A percentile compares a stretch with the other conserved stretches of the same genome.
Evolutionary conservation across 306 rosid genomes (phyloP).

Genomic region (Begonia masoniana): DNA sequence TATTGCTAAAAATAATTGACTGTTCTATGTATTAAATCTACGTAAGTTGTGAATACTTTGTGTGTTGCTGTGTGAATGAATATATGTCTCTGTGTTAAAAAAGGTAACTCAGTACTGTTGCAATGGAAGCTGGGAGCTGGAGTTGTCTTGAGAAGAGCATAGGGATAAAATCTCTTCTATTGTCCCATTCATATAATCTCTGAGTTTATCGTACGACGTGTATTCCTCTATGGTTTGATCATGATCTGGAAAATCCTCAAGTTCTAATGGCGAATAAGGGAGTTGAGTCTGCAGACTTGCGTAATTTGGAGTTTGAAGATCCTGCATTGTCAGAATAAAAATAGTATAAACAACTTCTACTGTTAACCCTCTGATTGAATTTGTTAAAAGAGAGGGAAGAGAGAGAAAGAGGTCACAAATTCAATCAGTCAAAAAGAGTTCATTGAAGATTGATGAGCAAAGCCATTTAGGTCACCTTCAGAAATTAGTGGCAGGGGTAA

Average conservation of each 20-base stretch:
- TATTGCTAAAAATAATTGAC: no score
- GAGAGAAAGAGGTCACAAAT: neutral
- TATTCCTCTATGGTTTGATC: slow-evolving; percentile 34
- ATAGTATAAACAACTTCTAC: no score
- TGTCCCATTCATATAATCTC: slow-evolving; percentile 49
- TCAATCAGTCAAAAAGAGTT: slow-evolving; percentile 4
- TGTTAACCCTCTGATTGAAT: no score
- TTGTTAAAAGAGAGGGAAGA: no score
- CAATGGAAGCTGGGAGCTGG: no score
- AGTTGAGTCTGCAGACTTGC: neutral
- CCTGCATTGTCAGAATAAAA: neutral
- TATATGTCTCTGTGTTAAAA: no score
- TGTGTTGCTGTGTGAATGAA: no score
- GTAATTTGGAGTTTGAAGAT: neutral
- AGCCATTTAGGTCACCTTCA: slow-evolving; percentile 65
- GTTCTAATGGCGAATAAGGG: slow-evolving; percentile 41
- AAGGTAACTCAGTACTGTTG: no score
- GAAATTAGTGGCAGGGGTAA: slow-evolving; percentile 14
- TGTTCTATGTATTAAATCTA: no score
- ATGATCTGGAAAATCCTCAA: slow-evolving; percentile 62
- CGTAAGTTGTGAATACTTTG: no score
- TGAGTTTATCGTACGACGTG: slow-evolving; percentile 39
- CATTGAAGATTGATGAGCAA: slow-evolving; percentile 33
- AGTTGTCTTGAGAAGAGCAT: slow-evolving; percentile 19
- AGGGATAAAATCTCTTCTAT: slow-evolving; percentile 73